Percentiles rank a stretch among this genome's conserved stretches.
Evolutionary conservation across 257 asterid species (phyloP).

Genomic region (Forsythia viridissima): DNA sequence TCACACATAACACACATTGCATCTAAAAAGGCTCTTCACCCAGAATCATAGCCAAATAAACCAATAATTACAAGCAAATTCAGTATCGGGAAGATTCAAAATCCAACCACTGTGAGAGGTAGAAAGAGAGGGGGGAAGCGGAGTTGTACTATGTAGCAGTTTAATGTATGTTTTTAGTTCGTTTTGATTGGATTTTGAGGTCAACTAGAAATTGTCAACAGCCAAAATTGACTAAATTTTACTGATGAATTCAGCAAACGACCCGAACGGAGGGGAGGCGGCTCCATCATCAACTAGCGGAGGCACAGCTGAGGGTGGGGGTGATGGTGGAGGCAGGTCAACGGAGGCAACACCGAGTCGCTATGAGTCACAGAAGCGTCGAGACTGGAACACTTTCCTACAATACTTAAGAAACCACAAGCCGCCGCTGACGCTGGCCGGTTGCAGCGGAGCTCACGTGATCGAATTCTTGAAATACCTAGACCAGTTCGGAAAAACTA

Average conservation of each 20-base stretch:
- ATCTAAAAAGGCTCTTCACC: not conserved
- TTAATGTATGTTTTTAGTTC: too few species aligned
- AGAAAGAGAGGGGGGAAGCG: not conserved
- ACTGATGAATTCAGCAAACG: constrained; percentile 29
- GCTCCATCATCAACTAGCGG: constrained; percentile 8
- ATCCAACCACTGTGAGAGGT: not conserved
- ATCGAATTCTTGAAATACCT: constrained; percentile 51
- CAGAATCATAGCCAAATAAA: not conserved
- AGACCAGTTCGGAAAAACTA: constrained; percentile 54
- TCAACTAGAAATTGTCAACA: too few species aligned
- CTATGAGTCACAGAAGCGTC: constrained; percentile 49
- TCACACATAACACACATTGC: constrained; percentile 2
- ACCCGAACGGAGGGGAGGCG: constrained; percentile 2
- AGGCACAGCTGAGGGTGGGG: not conserved
- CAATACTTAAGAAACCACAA: constrained; percentile 47
- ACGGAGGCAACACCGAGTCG: constrained; percentile 39
- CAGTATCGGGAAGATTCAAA: not conserved
- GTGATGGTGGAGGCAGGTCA: constrained; percentile 11
- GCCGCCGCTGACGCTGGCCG: constrained; percentile 45
- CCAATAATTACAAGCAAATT: not conserved
- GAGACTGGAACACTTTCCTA: constrained; percentile 51
- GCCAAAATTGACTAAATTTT: too few species aligned
- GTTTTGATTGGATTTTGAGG: not conserved
- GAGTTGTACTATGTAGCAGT: not conserved
- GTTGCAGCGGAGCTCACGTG: constrained; percentile 54